These are phyloP conservation scores for Aspergillus bombycis DNA, from an alignment of 2,329 filamentous ascomycete species.

Conservation along the genomic window DNA sequence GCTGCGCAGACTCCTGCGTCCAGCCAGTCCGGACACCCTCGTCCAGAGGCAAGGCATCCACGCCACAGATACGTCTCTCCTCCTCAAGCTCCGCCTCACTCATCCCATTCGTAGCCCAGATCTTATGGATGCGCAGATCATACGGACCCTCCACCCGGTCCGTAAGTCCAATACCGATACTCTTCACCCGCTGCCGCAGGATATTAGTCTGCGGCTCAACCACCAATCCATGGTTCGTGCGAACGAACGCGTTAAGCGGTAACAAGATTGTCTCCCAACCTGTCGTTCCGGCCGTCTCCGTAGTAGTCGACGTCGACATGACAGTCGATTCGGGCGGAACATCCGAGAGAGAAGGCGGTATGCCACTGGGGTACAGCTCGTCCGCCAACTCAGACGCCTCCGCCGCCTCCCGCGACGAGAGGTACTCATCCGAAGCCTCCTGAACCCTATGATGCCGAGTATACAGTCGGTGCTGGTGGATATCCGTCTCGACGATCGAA, in stretches of 20 bases:
- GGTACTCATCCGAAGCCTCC: constrained; percentile 18
- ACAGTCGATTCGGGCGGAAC: constrained; percentile 40
- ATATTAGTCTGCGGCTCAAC: constrained; percentile 93
- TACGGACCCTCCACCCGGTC: constrained; percentile 88
- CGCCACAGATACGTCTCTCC: constrained; percentile 44
- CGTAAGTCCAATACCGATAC: constrained; percentile 83
- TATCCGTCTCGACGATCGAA: constrained; percentile 87
- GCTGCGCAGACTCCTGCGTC: constrained; percentile 18
- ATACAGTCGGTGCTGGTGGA: constrained; percentile 89
- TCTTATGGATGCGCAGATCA: constrained; percentile 78
- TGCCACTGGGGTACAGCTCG: constrained; percentile 28
- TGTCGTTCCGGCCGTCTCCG: constrained; percentile 67
- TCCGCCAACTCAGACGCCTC: constrained; percentile 29
- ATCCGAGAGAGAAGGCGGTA: constrained; percentile 43
- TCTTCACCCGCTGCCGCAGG: constrained; percentile 80
- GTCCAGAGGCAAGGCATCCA: constrained; percentile 41
- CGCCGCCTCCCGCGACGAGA: constrained; percentile 19
- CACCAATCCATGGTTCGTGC: constrained; percentile 89
- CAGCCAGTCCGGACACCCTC: constrained; percentile 37
- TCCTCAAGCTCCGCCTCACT: constrained; percentile 45
- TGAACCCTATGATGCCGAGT: constrained; percentile 46
- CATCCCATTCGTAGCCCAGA: constrained; percentile 87
- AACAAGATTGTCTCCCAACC: constrained; percentile 96
- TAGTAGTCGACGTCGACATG: constrained; percentile 34
- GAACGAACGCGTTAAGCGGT: constrained; percentile 88